phyloP scores from a whole-genome alignment of 2,329 filamentous ascomycete species.

The Cladosporium sp. region DNA sequence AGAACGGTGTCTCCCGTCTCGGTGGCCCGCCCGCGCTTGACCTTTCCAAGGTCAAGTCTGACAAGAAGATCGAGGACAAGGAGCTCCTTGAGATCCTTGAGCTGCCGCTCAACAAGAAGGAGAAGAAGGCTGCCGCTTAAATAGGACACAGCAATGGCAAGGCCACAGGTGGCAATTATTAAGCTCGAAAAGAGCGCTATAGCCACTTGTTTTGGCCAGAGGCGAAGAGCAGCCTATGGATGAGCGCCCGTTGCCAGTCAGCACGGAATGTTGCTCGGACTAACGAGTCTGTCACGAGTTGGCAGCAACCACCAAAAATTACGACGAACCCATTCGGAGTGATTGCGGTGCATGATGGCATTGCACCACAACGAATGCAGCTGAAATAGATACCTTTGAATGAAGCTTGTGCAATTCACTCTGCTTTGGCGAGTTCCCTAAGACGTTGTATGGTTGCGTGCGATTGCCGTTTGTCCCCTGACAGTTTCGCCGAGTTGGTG shows the following conservation, averaged over 20 bases:
- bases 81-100: conserved; percentile 93
- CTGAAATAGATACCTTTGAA: conserved; percentile 13
- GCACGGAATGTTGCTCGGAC: conserved; percentile 45
- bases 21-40: conserved; percentile 72
- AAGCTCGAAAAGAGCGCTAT: neutral
- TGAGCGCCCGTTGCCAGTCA: conserved; percentile 68
- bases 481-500: neutral
- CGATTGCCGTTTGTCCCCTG: no score
- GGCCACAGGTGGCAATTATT: neutral
- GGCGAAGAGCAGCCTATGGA: conserved; percentile 88
- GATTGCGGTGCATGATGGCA: conserved; percentile 10
- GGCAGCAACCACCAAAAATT: conserved; percentile 14
- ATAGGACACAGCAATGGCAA: neutral
- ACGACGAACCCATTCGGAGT: conserved; percentile 1
- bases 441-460: no score
- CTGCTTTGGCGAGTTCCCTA: neutral
- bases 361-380: conserved; percentile 8
- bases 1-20: conserved; percentile 89
- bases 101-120: conserved; percentile 63
- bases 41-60: conserved; percentile 77
- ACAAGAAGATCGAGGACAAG: conserved; percentile 97
- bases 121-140: conserved; percentile 12
- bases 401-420: conserved; percentile 9
- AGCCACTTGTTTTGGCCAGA: conserved; percentile 39
- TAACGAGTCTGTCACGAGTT: conserved; percentile 11